These are phyloP conservation scores for Boletus vinaceobasis DNA, from an alignment of 768 basidiomycete species.

Conservation along the genomic window DNA sequence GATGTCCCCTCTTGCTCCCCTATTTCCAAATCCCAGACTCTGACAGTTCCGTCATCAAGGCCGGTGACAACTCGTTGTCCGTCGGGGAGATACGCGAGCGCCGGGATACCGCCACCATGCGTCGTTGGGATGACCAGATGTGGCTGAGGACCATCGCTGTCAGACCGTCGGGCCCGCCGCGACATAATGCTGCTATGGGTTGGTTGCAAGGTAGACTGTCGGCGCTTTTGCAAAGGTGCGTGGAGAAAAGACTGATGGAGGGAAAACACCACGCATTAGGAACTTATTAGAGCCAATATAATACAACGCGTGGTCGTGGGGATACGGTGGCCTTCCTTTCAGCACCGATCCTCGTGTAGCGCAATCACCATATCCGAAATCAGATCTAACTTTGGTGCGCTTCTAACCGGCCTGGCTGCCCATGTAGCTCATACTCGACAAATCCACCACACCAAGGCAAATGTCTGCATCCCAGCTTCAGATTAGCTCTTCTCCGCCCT, in stretches of 20 bases:
- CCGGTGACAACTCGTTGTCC: background rate
- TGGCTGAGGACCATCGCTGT: background rate
- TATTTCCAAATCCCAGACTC: background rate
- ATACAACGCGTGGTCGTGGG: too few species aligned
- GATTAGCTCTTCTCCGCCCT: constrained; percentile 35
- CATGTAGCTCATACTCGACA: too few species aligned
- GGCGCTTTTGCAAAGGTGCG: background rate
- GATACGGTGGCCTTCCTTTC: too few species aligned
- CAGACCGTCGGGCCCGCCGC: background rate
- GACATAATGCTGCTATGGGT: background rate
- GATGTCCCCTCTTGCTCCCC: background rate
- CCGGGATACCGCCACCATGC: fast-evolving
- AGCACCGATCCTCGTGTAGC: too few species aligned
- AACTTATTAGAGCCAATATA: background rate
- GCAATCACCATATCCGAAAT: too few species aligned
- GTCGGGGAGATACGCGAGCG: constrained; percentile 6
- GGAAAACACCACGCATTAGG: background rate
- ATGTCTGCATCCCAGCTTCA: background rate
- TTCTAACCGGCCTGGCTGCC: too few species aligned
- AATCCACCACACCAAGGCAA: background rate
- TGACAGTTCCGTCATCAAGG: background rate
- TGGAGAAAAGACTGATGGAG: too few species aligned
- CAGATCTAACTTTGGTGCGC: too few species aligned
- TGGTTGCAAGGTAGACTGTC: background rate
- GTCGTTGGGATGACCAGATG: background rate